phyloP scores from a whole-genome alignment of 352 stramenopile species.

The Pythium phragmitis region DNA sequence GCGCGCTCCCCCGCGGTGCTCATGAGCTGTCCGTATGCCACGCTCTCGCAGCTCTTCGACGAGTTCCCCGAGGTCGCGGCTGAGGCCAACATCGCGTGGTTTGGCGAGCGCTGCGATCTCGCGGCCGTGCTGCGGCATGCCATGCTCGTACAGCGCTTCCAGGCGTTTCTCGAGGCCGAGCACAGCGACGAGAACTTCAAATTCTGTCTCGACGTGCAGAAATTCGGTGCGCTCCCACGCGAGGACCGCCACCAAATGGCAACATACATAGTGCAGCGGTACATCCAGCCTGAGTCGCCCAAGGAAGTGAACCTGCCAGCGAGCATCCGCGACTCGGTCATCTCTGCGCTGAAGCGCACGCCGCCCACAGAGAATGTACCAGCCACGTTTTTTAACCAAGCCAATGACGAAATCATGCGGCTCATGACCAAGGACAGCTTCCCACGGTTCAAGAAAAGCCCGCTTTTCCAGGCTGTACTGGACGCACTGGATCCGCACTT shows the following conservation, averaged over 20 bases:
- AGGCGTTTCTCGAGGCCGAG: conserved; percentile 64
- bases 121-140: conserved; percentile 58
- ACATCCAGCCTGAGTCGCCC: conserved; percentile 51
- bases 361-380: conserved; percentile 27
- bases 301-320: conserved; percentile 77
- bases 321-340: conserved; percentile 48
- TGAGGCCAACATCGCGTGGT: conserved; percentile 76
- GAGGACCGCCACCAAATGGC: conserved; percentile 36
- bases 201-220: conserved; percentile 70
- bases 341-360: conserved; percentile 35
- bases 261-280: conserved; percentile 47
- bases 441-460: conserved; percentile 75
- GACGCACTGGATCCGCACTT: conserved; percentile 62
- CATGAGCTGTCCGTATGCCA: conserved; percentile 50
- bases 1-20: conserved; percentile 55
- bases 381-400: conserved; percentile 50
- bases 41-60: conserved; percentile 45
- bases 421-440: conserved; percentile 84
- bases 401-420: conserved; percentile 76
- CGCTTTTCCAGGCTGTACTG: conserved; percentile 61
- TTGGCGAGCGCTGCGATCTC: conserved; percentile 65
- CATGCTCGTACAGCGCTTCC: conserved; percentile 57
- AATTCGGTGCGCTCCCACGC: conserved; percentile 34
- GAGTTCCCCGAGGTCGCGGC: conserved; percentile 58
- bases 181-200: conserved; percentile 81